Evolutionary conservation across 768 basidiomycete genomes (phyloP), one percentile per base, ranked within the genome.

Genomic region (Cystofilobasidium bisporidii): DNA sequence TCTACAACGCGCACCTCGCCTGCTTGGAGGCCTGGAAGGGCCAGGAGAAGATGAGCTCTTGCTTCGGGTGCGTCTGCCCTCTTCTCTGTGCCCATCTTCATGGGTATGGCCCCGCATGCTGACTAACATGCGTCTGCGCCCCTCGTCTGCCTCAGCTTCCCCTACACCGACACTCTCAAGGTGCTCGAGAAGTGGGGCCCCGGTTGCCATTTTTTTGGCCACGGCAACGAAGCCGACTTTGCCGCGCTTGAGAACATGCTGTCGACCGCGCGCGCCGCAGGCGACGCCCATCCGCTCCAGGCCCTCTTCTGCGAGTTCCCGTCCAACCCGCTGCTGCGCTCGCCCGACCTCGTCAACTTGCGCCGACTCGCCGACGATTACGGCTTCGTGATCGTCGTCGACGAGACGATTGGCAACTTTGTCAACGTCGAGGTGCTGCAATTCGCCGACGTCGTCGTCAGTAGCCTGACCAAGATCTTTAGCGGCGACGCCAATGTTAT

Each of bases 121-220:
- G n/a, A n/a, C 53, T 32, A 4, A 38, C 59, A 6, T 17, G 5
- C 30, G 43, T 43, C 43, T 4, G 5, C 14, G 20, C 64, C 17
- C 22, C 59, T 26, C 45, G 17, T 55, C 10, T 56, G 30, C 18
- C 12, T 28, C 8, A 96, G 93, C 20, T 99, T 97, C 77, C 87
- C 92, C 0, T 99, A 97, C 76, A 89, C 85, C 12, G 94, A 98
- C 74, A 97, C 94, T 6, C 83, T 94, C 67, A 97, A 97, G 77
- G 83, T 93, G 47, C 80, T 98, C 1, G 81, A 92, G 72, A 97
- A 99, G 77, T 98, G 92, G 91, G 94, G 94, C 1, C 89, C 89
- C 3, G 94, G 94, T 1, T 90, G 86, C 71, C 82, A 91, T 75
- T 93, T 97, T 80, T 81, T 90, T 55, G 93, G 91, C 9, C 80